phyloP scores from a whole-genome alignment of 1,284 basidiomycete genomes.

The Phenoliferia sp. region DNA sequence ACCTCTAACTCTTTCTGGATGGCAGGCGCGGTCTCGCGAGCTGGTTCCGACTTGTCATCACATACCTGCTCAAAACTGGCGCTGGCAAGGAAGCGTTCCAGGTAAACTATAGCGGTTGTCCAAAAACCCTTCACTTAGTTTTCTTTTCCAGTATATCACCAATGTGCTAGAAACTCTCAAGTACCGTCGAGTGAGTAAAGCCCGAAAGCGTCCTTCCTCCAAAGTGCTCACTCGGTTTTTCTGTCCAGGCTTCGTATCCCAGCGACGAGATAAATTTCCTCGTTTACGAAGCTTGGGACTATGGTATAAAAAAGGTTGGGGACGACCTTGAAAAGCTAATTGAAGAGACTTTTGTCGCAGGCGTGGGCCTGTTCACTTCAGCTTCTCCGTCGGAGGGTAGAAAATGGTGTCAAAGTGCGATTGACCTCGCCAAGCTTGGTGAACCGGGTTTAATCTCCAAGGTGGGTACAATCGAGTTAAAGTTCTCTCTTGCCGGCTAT shows the following conservation, averaged over 20 bases:
- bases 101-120: too few species aligned
- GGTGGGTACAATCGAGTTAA: not conserved
- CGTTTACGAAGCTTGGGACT: not conserved
- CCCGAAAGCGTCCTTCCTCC: not conserved
- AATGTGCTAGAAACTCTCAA: conserved; percentile 7
- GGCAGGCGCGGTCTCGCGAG: not conserved
- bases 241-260: not conserved
- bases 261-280: not conserved
- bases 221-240: too few species aligned
- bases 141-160: conserved; percentile 10
- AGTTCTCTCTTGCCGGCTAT: not conserved
- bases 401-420: not conserved
- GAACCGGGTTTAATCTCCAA: not conserved
- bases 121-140: too few species aligned
- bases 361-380: not conserved
- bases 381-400: not conserved
- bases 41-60: conserved; percentile 7
- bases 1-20: too few species aligned
- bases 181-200: not conserved
- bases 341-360: not conserved
- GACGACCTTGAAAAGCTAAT: too few species aligned
- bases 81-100: conserved; percentile 2
- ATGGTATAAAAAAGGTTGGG: too few species aligned
- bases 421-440: not conserved
- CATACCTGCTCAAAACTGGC: not conserved